Evolutionary conservation across 2,329 filamentous ascomycete species (phyloP).

Genomic region (Penicillium sp.): DNA sequence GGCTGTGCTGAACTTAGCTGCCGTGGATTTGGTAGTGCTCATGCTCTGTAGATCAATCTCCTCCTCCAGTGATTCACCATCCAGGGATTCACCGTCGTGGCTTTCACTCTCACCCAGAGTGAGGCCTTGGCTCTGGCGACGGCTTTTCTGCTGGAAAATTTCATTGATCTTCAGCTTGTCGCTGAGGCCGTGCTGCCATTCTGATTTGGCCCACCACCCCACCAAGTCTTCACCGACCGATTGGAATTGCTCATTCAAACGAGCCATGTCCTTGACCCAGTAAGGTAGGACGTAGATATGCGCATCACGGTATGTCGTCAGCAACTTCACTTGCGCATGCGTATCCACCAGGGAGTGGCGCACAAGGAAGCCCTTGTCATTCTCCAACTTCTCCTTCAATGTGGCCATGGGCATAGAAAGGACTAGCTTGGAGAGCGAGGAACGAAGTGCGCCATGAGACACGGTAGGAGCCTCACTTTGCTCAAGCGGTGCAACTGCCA

Average conservation of each 20-base stretch:
- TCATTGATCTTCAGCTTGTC: constrained; percentile 72
- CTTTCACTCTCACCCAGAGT: constrained; percentile 42
- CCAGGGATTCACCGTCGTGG: constrained; percentile 42
- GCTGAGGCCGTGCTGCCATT: constrained; percentile 79
- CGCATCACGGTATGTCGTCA: constrained; percentile 81
- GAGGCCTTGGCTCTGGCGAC: constrained; percentile 32
- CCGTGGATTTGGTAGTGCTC: constrained; percentile 51
- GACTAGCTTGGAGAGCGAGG: constrained; percentile 68
- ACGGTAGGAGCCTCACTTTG: constrained; percentile 42
- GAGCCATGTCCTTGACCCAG: constrained; percentile 84
- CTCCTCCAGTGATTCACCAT: constrained; percentile 38
- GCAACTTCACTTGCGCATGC: constrained; percentile 73
- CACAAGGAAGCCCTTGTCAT: constrained; percentile 64
- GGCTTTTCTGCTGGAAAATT: constrained; percentile 53
- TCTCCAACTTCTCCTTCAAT: constrained; percentile 76
- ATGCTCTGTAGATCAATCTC: constrained; percentile 55
- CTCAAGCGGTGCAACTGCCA: constrained; percentile 71
- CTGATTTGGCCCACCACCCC: constrained; percentile 92
- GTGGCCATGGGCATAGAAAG: constrained; percentile 86
- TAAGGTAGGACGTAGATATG: constrained; percentile 93
- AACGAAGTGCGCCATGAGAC: constrained; percentile 1
- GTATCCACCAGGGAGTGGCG: constrained; percentile 72
- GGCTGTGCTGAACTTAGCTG: constrained; percentile 10
- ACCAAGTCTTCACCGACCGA: constrained; percentile 88
- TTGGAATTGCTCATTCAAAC: constrained; percentile 75